These are phyloP conservation scores for Fraxinus velutina DNA, from an alignment of 305 asterid genomes.

Conservation along the genomic window DNA sequence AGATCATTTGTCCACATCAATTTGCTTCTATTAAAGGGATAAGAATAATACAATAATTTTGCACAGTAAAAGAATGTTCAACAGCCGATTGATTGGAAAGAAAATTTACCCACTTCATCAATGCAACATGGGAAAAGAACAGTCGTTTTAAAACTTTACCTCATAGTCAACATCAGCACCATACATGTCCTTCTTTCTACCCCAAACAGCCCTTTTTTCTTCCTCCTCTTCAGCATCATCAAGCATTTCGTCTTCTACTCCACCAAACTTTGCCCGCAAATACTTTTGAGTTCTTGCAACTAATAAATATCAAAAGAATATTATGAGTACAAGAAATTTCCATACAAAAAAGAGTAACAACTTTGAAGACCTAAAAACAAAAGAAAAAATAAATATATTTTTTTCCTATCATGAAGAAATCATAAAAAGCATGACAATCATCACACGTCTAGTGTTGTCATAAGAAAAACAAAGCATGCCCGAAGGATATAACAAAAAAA, in stretches of 20 bases:
- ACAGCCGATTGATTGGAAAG: not conserved
- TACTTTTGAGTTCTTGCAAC: slow-evolving; percentile 69
- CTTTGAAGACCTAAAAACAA: not conserved
- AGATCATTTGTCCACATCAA: not conserved
- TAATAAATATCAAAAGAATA: slow-evolving; percentile 26
- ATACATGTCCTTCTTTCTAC: slow-evolving; percentile 36
- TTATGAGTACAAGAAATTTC: slow-evolving; percentile 9
- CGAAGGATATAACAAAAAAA: not conserved
- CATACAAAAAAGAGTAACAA: slow-evolving; percentile 11
- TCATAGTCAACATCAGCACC: slow-evolving; percentile 50
- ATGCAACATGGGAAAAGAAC: slow-evolving; percentile 5
- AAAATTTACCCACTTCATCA: slow-evolving; percentile 2
- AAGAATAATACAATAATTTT: not conserved
- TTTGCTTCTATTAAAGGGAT: not conserved
- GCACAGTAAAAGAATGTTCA: not conserved
- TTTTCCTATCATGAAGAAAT: slow-evolving; percentile 9
- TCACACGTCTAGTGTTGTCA: not conserved
- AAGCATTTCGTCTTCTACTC: slow-evolving; percentile 60
- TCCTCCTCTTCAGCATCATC: slow-evolving; percentile 64
- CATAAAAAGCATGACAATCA: slow-evolving; percentile 13
- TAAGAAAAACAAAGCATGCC: slow-evolving; percentile 7
- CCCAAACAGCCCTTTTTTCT: slow-evolving; percentile 49
- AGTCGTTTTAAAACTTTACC: slow-evolving; percentile 33
- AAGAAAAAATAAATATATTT: slow-evolving; percentile 13
- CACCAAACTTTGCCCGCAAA: slow-evolving; percentile 60